These are phyloP conservation scores for Barnettozyma populi DNA, from an alignment of 805 yeast genomes.

Conservation along the genomic window DNA sequence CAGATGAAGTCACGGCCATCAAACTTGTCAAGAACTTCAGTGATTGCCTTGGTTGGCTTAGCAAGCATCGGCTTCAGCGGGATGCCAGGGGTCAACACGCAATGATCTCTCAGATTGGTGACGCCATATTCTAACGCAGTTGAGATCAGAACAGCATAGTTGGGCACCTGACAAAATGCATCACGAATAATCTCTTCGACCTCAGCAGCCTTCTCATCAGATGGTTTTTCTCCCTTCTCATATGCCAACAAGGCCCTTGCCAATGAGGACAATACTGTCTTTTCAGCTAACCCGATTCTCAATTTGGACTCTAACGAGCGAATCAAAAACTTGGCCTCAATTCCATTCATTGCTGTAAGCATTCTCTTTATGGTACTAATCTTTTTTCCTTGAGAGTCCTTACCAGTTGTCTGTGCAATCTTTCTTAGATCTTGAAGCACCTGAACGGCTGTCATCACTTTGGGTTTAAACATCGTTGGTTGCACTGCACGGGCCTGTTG, in stretches of 20 bases:
- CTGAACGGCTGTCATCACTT: constrained; percentile 62
- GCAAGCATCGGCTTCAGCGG: constrained; percentile 98
- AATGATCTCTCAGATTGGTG: constrained; percentile 53
- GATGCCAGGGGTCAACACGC: constrained; percentile 82
- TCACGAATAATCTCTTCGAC: constrained; percentile 81
- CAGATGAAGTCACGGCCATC: constrained; percentile 84
- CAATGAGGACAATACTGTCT: constrained; percentile 77
- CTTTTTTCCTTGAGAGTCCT: constrained; percentile 75
- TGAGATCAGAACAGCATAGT: constrained; percentile 73
- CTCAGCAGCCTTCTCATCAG: constrained; percentile 40
- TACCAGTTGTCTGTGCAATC: constrained; percentile 76
- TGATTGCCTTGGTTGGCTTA: constrained; percentile 89
- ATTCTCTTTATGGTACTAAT: constrained; percentile 74
- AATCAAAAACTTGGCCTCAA: constrained; percentile 86
- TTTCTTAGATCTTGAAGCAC: constrained; percentile 72
- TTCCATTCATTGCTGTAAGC: constrained; percentile 78
- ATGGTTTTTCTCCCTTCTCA: constrained; percentile 41
- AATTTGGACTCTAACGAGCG: constrained; percentile 90
- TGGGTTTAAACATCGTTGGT: constrained; percentile 90
- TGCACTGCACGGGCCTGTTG: constrained; percentile 77
- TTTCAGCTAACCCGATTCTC: constrained; percentile 91
- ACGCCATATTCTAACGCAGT: constrained; percentile 67
- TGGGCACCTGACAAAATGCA: constrained; percentile 86
- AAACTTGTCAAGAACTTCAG: constrained; percentile 88
- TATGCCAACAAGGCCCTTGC: constrained; percentile 74